Conservation (phyloP, 192 early-diverging fungal species). For the Coemansia sp. region DNA sequence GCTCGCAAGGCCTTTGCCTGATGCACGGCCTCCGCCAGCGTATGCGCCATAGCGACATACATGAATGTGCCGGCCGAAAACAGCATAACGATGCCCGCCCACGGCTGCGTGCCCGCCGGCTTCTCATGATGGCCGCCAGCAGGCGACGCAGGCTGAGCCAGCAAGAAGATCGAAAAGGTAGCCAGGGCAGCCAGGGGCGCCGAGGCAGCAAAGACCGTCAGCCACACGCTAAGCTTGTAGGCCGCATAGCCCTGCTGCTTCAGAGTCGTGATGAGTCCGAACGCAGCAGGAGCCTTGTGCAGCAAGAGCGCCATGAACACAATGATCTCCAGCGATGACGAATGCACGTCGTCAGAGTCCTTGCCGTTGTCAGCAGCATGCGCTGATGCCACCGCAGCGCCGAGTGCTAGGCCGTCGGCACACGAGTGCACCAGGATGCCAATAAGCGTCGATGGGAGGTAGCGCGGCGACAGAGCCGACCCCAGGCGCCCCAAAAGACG, state of each 20-base stretch:
- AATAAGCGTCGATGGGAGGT: conserved; percentile 69
- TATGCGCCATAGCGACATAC: conserved; percentile 90
- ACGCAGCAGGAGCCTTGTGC: conserved; percentile 94
- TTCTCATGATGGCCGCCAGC: background rate
- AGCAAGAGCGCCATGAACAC: conserved; percentile 95
- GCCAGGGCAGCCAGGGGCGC: conserved; percentile 82
- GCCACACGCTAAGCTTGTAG: conserved; percentile 69
- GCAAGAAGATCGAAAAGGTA: conserved; percentile 48
- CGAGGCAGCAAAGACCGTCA: conserved; percentile 78
- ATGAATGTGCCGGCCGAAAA: conserved; percentile 91
- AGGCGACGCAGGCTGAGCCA: conserved; percentile 14
- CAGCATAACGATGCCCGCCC: conserved; percentile 66
- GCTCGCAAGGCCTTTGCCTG: conserved; percentile 38
- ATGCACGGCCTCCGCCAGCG: conserved; percentile 66
- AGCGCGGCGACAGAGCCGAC: conserved; percentile 40
- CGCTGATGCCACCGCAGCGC: conserved; percentile 74
- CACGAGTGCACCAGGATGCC: conserved; percentile 96
- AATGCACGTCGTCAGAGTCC: conserved; percentile 41
- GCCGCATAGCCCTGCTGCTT: conserved; percentile 71
- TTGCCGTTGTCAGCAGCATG: conserved; percentile 16
- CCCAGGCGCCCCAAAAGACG: conserved; percentile 20
- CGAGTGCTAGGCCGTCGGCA: conserved; percentile 93
- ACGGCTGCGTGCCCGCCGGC: conserved; percentile 74
- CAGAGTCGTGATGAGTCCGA: conserved; percentile 87
- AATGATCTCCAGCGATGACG: conserved; percentile 63